Percentiles rank a stretch among this genome's conserved stretches.
Conservation (phyloP, 176 grass and related monocot species). For the Zizania latifolia region DNA sequence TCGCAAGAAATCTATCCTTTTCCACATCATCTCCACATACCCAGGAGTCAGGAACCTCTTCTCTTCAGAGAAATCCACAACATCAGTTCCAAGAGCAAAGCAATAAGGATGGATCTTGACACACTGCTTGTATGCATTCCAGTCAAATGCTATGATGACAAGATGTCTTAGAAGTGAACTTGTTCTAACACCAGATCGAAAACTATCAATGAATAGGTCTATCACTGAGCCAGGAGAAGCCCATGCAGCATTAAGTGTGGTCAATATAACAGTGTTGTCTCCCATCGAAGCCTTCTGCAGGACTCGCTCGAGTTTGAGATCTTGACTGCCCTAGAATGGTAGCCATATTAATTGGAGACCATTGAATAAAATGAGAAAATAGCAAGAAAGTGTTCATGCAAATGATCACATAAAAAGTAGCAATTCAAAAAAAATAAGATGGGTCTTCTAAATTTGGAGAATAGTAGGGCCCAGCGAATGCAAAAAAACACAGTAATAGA, state of each 20-base stretch:
- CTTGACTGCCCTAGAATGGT: constrained; percentile 56
- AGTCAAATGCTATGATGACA: constrained; percentile 57
- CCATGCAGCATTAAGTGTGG: constrained; percentile 72
- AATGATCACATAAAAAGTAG: neutral
- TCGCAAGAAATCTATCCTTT: constrained; percentile 63
- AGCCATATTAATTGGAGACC: constrained; percentile 13
- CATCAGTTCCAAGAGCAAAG: constrained; percentile 55
- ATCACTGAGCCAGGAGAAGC: constrained; percentile 59
- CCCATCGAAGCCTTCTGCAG: constrained; percentile 49
- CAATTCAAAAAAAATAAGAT: neutral
- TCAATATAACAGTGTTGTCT: constrained; percentile 68
- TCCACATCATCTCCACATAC: constrained; percentile 83
- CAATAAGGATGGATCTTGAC: constrained; percentile 51
- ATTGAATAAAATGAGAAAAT: neutral
- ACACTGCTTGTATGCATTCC: constrained; percentile 55
- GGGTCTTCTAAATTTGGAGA: neutral
- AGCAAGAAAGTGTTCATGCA: neutral
- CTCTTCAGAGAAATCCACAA: constrained; percentile 62
- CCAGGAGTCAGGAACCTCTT: constrained; percentile 61
- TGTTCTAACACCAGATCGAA: constrained; percentile 39
- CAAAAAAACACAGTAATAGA: neutral
- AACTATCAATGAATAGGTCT: constrained; percentile 62
- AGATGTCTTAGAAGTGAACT: constrained; percentile 51
- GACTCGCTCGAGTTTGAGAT: constrained; percentile 46
- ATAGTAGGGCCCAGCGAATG: neutral